Evolutionary conservation across 148 eudicot genomes (phyloP), one percentile per base, ranked within the genome.

Genomic region (Spergularia marina): DNA sequence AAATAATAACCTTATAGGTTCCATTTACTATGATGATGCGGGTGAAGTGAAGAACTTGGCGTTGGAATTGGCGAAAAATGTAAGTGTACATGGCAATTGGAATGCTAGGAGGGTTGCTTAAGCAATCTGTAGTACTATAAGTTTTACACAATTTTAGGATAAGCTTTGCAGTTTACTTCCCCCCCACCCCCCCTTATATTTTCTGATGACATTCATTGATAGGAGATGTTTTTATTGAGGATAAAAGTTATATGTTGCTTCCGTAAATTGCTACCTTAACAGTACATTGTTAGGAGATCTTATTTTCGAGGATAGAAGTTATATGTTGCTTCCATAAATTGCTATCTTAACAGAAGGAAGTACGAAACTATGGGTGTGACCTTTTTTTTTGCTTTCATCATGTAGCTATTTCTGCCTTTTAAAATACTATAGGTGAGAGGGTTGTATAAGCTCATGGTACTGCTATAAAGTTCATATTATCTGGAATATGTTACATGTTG

Each of bases 21-120:
- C 99, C 0, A 87, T 96, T 30, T 91, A 91, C 75, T 92, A 96
- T 74, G 79, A 91, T 67, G 99, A 91, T 81, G 97, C 91, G 68
- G 94, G 90, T 54, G 79, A 90, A 25, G 93, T 92, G 30, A 96
- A 89, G 79, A 95, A 92, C 78, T 76, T 96, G 72, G 90, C 98
- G 8, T 52, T 89, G 80, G 97, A 96, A 87, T 90, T 96, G 78
- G 82, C 89, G 41, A 94, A 89, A 84, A 83, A 81, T 81, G 93
- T 89, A 78, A 79, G 89, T 87, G 41, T 58, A 40, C 34, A 70
- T 63, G 53, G 49, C 65, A 17, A 68, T 49, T 9, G n/a, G 5
- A 53, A 11, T 62, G 44, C 64, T 68, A 36, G 39, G 17, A 65
- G 41, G 23, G 49, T n/a, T 30, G 15, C 47, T 23, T 18, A 40